Conservation (phyloP, 306 rosid species). For the Quercus gilva region DNA sequence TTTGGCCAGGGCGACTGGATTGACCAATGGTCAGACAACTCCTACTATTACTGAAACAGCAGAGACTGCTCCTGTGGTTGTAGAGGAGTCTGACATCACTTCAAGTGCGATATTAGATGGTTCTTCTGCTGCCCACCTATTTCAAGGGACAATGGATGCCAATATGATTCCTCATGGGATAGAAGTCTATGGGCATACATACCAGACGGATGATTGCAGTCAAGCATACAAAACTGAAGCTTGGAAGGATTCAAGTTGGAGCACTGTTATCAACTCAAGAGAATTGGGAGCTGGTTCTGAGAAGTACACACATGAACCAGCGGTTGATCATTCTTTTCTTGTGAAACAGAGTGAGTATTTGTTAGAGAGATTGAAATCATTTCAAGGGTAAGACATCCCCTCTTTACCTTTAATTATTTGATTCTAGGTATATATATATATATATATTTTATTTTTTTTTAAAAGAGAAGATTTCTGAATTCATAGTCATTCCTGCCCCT, state of each 20-base stretch:
- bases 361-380: constrained; percentile 66
- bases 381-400: constrained; percentile 48
- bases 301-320: constrained; percentile 22
- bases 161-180: constrained; percentile 24
- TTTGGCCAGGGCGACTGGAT: constrained; percentile 51
- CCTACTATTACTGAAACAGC: constrained; percentile 28
- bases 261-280: constrained; percentile 33
- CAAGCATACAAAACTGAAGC: constrained; percentile 31
- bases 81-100: constrained; percentile 29
- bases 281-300: constrained; percentile 31
- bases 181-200: constrained; percentile 33
- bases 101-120: constrained; percentile 29
- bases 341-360: constrained; percentile 50
- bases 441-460: neutral
- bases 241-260: constrained; percentile 29
- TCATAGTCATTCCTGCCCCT: neutral
- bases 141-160: constrained; percentile 28
- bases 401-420: neutral
- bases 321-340: constrained; percentile 54
- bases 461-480: neutral
- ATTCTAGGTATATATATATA: neutral
- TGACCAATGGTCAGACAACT: constrained; percentile 30
- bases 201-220: constrained; percentile 41
- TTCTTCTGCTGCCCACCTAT: constrained; percentile 30
- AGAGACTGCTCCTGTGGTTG: constrained; percentile 29